phyloP scores from a whole-genome alignment of 768 basidiomycete species.

The Pisolithus sp. region DNA sequence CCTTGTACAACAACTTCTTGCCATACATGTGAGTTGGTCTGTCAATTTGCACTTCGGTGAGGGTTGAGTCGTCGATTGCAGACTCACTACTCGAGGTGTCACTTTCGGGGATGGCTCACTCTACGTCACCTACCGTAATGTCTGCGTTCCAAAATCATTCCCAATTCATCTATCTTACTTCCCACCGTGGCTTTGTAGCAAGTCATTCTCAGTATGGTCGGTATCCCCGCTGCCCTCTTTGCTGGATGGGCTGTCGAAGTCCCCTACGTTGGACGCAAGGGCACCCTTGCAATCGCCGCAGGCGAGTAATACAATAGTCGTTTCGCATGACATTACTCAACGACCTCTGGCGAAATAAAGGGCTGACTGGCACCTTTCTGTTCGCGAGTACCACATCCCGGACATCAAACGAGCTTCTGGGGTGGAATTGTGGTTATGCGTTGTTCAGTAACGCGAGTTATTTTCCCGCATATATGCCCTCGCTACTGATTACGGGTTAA shows the following conservation, averaged over 20 bases:
- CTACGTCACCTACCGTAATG: conserved; percentile 70
- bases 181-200: conserved; percentile 35
- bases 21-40: conserved; percentile 40
- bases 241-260: conserved; percentile 68
- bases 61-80: conserved; percentile 16
- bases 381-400: conserved; percentile 71
- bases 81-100: conserved; percentile 57
- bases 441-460: conserved; percentile 51
- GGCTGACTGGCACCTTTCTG: conserved; percentile 69
- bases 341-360: conserved; percentile 43
- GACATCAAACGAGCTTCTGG: conserved; percentile 59
- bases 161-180: neutral
- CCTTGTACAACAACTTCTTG: conserved; percentile 53
- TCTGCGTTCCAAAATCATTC: conserved; percentile 16
- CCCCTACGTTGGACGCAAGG: conserved; percentile 56
- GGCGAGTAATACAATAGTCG: conserved; percentile 35
- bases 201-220: conserved; percentile 62
- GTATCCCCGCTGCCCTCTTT: conserved; percentile 65
- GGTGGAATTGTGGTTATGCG: conserved; percentile 77
- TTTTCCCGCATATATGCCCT: neutral
- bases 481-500: neutral
- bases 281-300: conserved; percentile 59
- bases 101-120: conserved; percentile 65
- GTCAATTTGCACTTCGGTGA: neutral
- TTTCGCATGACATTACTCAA: conserved; percentile 34